phyloP scores from a whole-genome alignment of 805 yeast genomes.

The Candida pseudoglaebosa region DNA sequence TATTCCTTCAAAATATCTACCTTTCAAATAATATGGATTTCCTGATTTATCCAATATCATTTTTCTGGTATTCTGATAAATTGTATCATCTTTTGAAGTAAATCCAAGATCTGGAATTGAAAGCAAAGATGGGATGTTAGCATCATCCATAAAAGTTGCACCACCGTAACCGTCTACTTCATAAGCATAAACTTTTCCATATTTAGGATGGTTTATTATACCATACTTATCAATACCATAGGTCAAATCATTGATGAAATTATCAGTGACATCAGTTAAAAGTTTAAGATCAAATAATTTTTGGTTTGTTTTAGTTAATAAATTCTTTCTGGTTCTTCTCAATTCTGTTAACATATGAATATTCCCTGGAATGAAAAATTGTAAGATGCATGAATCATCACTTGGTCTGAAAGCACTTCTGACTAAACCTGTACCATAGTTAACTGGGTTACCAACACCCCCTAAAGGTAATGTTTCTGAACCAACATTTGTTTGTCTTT shows the following conservation, averaged over 20 bases:
- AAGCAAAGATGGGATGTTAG: conserved; percentile 78
- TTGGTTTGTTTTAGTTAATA: conserved; percentile 14
- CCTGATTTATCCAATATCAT: conserved; percentile 69
- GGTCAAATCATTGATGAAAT: conserved; percentile 41
- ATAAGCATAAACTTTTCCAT: conserved; percentile 79
- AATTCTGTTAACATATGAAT: conserved; percentile 71
- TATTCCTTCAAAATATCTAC: conserved; percentile 64
- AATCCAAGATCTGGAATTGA: conserved; percentile 80
- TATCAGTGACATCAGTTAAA: conserved; percentile 21
- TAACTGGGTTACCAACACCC: conserved; percentile 85
- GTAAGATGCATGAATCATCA: conserved; percentile 80
- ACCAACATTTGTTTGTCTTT: conserved; percentile 69
- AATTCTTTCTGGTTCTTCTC: conserved; percentile 22
- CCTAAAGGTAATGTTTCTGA: conserved; percentile 75
- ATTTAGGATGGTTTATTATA: conserved; percentile 59
- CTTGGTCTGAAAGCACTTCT: conserved; percentile 85
- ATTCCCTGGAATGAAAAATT: conserved; percentile 81
- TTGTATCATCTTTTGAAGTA: conserved; percentile 42
- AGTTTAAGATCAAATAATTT: conserved; percentile 8
- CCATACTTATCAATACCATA: conserved; percentile 62
- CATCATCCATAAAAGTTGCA: conserved; percentile 77
- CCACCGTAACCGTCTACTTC: conserved; percentile 90
- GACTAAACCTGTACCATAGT: conserved; percentile 63
- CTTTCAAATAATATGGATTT: conserved; percentile 73
- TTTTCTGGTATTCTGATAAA: conserved; percentile 74